Evolutionary conservation across 441 rosid species (phyloP).

Genomic region (Erysimum cheiri): DNA sequence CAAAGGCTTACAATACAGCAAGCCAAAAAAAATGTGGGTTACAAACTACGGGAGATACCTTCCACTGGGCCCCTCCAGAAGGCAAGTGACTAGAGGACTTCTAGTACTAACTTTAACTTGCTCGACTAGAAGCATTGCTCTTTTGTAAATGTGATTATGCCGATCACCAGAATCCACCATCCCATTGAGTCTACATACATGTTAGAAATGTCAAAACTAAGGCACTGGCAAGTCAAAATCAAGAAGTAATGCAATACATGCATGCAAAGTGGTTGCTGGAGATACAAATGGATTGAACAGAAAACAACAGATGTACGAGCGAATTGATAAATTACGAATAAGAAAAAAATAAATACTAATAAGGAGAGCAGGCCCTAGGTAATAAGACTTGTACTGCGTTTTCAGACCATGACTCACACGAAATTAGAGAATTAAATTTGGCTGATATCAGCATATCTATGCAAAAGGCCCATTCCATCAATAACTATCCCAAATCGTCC

Average conservation of each 20-base stretch:
- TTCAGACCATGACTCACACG: conserved; percentile 16
- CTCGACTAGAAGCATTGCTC: conserved; percentile 89
- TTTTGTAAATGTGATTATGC: conserved; percentile 78
- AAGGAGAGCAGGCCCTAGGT: neutral
- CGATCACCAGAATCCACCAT: conserved; percentile 88
- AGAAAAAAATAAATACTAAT: neutral
- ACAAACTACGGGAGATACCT: conserved; percentile 54
- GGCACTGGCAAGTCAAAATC: conserved; percentile 15
- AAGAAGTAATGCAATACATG: conserved; percentile 6
- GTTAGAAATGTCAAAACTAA: conserved; percentile 16
- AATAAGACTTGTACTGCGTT: conserved; percentile 10
- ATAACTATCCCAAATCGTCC: conserved; percentile 1
- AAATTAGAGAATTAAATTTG: conserved; percentile 1
- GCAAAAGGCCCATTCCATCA: conserved; percentile 17
- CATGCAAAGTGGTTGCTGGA: neutral
- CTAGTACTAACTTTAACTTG: conserved; percentile 98
- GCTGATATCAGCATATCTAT: conserved; percentile 14
- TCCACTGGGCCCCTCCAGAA: conserved; percentile 91
- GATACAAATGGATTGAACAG: neutral
- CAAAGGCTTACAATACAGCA: conserved; percentile 29
- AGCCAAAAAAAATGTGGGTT: neutral
- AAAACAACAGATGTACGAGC: neutral
- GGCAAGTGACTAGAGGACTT: conserved; percentile 95
- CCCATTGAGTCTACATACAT: conserved; percentile 73
- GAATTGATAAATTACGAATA: neutral